These are phyloP conservation scores for Alternaria conjuncta DNA, from an alignment of 2,329 filamentous ascomycete genomes.

Conservation along the genomic window DNA sequence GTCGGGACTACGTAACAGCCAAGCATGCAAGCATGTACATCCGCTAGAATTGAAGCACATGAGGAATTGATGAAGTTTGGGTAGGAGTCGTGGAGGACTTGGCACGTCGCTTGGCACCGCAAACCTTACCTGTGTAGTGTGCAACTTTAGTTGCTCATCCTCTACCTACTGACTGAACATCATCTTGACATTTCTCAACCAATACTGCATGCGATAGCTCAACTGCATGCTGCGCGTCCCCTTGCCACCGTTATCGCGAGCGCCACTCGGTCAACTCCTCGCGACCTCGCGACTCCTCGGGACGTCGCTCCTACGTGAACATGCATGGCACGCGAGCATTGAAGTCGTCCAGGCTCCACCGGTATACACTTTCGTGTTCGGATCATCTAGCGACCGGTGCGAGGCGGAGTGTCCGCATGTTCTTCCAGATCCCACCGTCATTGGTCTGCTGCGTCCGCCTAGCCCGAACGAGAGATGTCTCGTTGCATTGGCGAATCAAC, in stretches of 20 bases:
- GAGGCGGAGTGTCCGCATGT: constrained; percentile 3
- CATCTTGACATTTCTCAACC: neutral
- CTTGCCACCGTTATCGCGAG: neutral
- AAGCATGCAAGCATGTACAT: constrained; percentile 9
- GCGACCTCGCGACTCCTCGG: neutral
- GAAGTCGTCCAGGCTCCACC: neutral
- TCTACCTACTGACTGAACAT: neutral
- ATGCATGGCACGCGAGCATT: constrained; percentile 4
- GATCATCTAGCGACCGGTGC: constrained; percentile 6
- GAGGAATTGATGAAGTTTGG: constrained; percentile 8
- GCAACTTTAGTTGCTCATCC: neutral
- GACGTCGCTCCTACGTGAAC: constrained; percentile 4
- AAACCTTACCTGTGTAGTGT: neutral
- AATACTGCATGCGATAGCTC: neutral
- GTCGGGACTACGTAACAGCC: constrained; percentile 1
- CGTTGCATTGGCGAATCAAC: constrained; percentile 31
- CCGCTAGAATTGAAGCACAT: constrained; percentile 8
- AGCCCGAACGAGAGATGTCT: constrained; percentile 24
- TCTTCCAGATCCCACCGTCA: constrained; percentile 23
- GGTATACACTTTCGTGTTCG: neutral
- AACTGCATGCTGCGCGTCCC: neutral
- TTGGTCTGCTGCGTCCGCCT: constrained; percentile 23
- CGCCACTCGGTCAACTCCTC: neutral
- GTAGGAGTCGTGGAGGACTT: constrained; percentile 13
- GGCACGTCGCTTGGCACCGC: constrained; percentile 1